These are phyloP conservation scores for Citeromyces matritensis DNA, from an alignment of 805 yeast species.

Conservation along the genomic window DNA sequence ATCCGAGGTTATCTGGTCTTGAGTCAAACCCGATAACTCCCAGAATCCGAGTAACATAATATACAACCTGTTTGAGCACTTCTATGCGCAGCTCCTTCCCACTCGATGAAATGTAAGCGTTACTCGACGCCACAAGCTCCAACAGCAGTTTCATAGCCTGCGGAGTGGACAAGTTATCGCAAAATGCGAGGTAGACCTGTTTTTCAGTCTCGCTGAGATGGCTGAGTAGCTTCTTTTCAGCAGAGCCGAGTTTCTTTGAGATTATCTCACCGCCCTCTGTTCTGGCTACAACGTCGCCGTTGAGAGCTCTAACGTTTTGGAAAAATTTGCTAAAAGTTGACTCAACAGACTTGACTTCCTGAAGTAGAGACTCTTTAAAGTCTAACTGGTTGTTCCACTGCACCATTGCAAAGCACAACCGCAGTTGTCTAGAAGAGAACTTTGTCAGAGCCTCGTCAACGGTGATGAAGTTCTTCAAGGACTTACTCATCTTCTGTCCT, in stretches of 20 bases:
- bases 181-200: conserved; percentile 61
- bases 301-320: conserved; percentile 72
- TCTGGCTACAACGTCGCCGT: conserved; percentile 43
- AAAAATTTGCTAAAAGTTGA: conserved; percentile 69
- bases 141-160: conserved; percentile 47
- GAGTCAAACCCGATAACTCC: conserved; percentile 62
- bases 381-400: conserved; percentile 91
- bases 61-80: conserved; percentile 45
- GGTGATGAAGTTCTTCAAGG: conserved; percentile 88
- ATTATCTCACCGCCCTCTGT: conserved; percentile 31
- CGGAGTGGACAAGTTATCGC: conserved; percentile 81
- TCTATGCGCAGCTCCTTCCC: conserved; percentile 46
- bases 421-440: conserved; percentile 67
- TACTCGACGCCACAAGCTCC: conserved; percentile 57
- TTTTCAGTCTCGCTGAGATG: conserved; percentile 35
- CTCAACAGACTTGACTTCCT: conserved; percentile 69
- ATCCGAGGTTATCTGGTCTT: conserved; percentile 63
- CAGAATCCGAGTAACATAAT: conserved; percentile 59
- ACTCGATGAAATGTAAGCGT: conserved; percentile 50
- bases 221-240: conserved; percentile 40
- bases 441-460: conserved; percentile 73
- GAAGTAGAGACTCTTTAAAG: conserved; percentile 68
- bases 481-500: conserved; percentile 96
- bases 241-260: conserved; percentile 41
- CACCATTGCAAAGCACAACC: conserved; percentile 81